A percentile compares a stretch with the other conserved stretches of the same genome.
phyloP scores from a whole-genome alignment of 1,139 yeast genomes.

The Geotrichum phurueaensis region DNA sequence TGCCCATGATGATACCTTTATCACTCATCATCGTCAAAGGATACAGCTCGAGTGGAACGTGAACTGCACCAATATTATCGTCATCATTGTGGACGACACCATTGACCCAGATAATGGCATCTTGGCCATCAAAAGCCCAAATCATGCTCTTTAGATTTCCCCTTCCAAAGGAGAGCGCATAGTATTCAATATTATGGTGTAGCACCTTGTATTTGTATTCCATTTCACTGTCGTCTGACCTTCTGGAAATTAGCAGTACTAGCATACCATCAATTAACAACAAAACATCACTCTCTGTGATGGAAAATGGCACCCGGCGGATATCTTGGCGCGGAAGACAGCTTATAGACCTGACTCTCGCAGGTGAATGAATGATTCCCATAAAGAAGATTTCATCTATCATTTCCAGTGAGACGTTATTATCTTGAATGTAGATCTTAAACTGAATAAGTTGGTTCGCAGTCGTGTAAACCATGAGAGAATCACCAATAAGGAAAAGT shows the following conservation, averaged over 20 bases:
- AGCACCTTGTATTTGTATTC: conserved; percentile 24
- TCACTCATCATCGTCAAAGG: conserved; percentile 38
- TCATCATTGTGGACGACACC: conserved; percentile 14
- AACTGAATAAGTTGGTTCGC: conserved; percentile 32
- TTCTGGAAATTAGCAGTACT: conserved; percentile 24
- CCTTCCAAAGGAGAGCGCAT: conserved; percentile 22
- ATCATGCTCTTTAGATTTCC: conserved; percentile 26
- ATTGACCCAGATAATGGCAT: conserved; percentile 33
- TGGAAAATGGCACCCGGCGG: conserved; percentile 4
- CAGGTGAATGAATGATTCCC: conserved; percentile 36
- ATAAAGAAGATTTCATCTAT: conserved; percentile 31
- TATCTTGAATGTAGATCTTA: conserved; percentile 18
- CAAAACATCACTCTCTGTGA: conserved; percentile 25
- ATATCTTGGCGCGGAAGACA: conserved; percentile 21
- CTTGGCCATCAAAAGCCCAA: conserved; percentile 42
- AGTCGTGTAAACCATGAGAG: conserved; percentile 34
- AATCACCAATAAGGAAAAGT: conserved; percentile 29
- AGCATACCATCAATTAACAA: conserved; percentile 36
- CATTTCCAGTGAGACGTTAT: conserved; percentile 25
- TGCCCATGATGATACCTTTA: conserved; percentile 39
- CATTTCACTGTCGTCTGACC: conserved; percentile 15
- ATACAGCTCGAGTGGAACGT: conserved; percentile 36
- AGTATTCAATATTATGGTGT: conserved; percentile 30
- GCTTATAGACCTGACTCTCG: conserved; percentile 33
- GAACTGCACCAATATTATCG: conserved; percentile 14